Base-by-base conservation (phyloP, 441 rosid genomes). In the Metrosideros polymorpha region DNA sequence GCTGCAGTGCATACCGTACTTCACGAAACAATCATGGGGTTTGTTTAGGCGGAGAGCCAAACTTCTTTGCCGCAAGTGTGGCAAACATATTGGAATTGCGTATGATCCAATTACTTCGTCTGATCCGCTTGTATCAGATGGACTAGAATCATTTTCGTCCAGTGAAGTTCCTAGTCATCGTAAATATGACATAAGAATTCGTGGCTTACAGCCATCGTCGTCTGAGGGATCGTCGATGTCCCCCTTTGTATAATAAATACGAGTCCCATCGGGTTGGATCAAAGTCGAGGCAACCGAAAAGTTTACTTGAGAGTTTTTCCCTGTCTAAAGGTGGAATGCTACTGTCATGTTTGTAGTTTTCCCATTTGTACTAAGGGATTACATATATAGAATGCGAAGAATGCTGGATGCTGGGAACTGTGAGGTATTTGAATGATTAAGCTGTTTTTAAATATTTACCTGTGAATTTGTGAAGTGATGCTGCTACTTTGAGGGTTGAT, bases 21-120 rank as follows among this genome's bases (percentile, higher is more conserved):
- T 96, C 75, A 94, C 94, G 4, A 93, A 89, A 90, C 85, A 88
- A 83, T 90, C 96, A 0, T 93, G 94, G 95, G 92, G 96, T 47
- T 88, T 94, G 45, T 93, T 96, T 90, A 93, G 92, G 84, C 91
- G 87, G 61, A 95, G 92, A 92, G 95, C 97, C 79, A 96, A 93
- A 92, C 98, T 97, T 84, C 96, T 97, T 22, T 97, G 98, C 89
- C 94, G 98, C 35, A 95, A 95, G 91, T 97, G 99, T 89, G 96
- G 94, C 55, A 95, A 95, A 82, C 91, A 90, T 82, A 93, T 96
- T 32, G 99, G 99, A 89, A 87, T 87, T 88, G 98, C 98, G 29
- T 91, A 92, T 89, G 88, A 90, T 18, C 91, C 91, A 54, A 94
- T 91, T 86, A 82, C 94, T 71, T 87, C 95, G 39, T 88, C 89